phyloP scores from a whole-genome alignment of 768 basidiomycete genomes.

The Neoboletus subvelutipes region DNA sequence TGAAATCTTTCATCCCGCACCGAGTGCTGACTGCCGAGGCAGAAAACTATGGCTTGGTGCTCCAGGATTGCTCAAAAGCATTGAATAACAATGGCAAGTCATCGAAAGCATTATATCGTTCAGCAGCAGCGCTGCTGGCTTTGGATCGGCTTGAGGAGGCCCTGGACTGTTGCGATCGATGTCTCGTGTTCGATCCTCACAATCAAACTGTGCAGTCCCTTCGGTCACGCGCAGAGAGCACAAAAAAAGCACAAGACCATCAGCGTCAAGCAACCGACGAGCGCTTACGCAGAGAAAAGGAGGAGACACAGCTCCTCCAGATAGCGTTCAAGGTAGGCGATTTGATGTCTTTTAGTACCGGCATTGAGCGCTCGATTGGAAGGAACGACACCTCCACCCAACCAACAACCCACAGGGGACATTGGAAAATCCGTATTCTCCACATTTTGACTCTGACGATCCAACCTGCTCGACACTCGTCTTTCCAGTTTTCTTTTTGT shows the following conservation, averaged over 20 bases:
- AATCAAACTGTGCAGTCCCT: conserved; percentile 54
- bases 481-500: conserved; percentile 89
- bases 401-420: conserved; percentile 50
- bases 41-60: conserved; percentile 89
- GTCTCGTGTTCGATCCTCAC: conserved; percentile 56
- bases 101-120: conserved; percentile 87
- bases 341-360: neutral
- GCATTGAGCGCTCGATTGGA: conserved; percentile 7
- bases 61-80: conserved; percentile 80
- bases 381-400: conserved; percentile 75
- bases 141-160: conserved; percentile 80
- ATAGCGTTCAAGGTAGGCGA: conserved; percentile 63
- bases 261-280: conserved; percentile 52
- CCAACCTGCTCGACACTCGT: conserved; percentile 58
- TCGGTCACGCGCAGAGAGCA: conserved; percentile 46
- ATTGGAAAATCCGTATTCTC: conserved; percentile 54
- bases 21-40: conserved; percentile 1
- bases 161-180: conserved; percentile 75
- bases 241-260: conserved; percentile 50
- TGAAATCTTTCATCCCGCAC: conserved; percentile 1
- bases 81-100: conserved; percentile 60
- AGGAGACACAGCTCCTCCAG: conserved; percentile 52
- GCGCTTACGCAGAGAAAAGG: conserved; percentile 47
- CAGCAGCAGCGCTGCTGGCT: conserved; percentile 70
- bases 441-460: conserved; percentile 69